Percentiles rank a stretch among this genome's conserved stretches.
These are phyloP conservation scores for Cryptococcus sp. DNA, from an alignment of 1,284 basidiomycete species.

Conservation along the genomic window DNA sequence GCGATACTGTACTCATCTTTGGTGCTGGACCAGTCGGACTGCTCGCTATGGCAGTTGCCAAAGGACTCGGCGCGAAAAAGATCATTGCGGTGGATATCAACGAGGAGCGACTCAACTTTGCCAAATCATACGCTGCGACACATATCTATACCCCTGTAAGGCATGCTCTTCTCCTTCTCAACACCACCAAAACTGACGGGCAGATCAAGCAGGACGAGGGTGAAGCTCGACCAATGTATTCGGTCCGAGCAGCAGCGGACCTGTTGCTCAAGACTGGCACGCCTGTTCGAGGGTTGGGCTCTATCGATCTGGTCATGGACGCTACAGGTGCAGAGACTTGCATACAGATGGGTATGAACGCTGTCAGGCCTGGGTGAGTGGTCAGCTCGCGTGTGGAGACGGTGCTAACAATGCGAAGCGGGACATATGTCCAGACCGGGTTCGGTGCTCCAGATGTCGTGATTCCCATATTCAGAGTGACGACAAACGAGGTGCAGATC, in stretches of 20 bases:
- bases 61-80: slow-evolving; percentile 73
- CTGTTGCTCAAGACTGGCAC: slow-evolving; percentile 48
- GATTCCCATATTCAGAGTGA: slow-evolving; percentile 42
- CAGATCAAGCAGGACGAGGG: slow-evolving; percentile 24
- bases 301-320: slow-evolving; percentile 58
- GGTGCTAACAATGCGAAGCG: slow-evolving; percentile 13
- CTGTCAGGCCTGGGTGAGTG: slow-evolving; percentile 60
- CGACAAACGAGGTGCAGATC: slow-evolving; percentile 43
- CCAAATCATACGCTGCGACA: slow-evolving; percentile 80
- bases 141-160: slow-evolving; percentile 62
- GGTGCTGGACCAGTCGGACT: slow-evolving; percentile 88
- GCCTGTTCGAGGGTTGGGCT: slow-evolving; percentile 47
- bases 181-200: neutral
- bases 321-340: slow-evolving; percentile 59
- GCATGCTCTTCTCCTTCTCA: slow-evolving; percentile 1
- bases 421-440: slow-evolving; percentile 43
- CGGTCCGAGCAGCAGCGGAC: slow-evolving; percentile 49
- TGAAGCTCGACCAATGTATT: slow-evolving; percentile 51
- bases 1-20: slow-evolving; percentile 71
- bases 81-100: slow-evolving; percentile 84
- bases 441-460: slow-evolving; percentile 41
- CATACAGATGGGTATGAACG: slow-evolving; percentile 53
- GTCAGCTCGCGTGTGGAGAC: neutral
- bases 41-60: slow-evolving; percentile 86
- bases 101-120: slow-evolving; percentile 74